Base-by-base conservation (phyloP, 139 green algal species). In the Bryopsis sp. region DNA sequence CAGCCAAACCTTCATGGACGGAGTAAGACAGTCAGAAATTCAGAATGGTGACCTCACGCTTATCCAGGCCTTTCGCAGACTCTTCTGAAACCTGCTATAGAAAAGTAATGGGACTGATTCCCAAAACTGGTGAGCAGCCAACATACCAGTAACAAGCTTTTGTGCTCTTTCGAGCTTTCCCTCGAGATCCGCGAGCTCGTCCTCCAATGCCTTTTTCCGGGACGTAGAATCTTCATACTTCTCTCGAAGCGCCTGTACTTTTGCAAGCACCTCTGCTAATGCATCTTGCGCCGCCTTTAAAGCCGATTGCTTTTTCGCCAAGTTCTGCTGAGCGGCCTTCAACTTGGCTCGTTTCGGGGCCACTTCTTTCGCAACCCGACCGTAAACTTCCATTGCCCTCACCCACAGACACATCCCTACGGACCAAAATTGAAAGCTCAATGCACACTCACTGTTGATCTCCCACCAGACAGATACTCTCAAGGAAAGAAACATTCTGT, bases 391-490 rank as follows among this genome's bases (percentile, higher is more conserved):
- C 88, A 95, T 95, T 22, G 86, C 86, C 50, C 78, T 64, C 59
- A 95, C 88, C 88, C 88, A 95, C 76, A 90, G 68, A 78, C 85
- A 92, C 78, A 95, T 78, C 29, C 88, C 59, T 63, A 19, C n/a
- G 24, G 22, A 28, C 7, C 54, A 31, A 28, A 74, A 60, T 78
- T 77, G 1, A 19, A 19, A 11, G 19, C 19, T 19, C 57, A 19
- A 11, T 19, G 31, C 29, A 57, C 47, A 24, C 24, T 57, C 47
- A 24, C 47, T 57, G 47, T 26, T 57, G 24, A 24, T 26, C 47
- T 19, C 15, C 57, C 31, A 19, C 43, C 43, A 26, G 43, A 19
- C 43, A 50, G 19, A 50, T 11, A 50, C 43, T 11, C 15, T 50
- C 11, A 50, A 50, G 43, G 15, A 50, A 50, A 50, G 43, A 11